These are phyloP conservation scores for Microthyrium microscopicum DNA, from an alignment of 2,329 filamentous ascomycete genomes.

Conservation along the genomic window DNA sequence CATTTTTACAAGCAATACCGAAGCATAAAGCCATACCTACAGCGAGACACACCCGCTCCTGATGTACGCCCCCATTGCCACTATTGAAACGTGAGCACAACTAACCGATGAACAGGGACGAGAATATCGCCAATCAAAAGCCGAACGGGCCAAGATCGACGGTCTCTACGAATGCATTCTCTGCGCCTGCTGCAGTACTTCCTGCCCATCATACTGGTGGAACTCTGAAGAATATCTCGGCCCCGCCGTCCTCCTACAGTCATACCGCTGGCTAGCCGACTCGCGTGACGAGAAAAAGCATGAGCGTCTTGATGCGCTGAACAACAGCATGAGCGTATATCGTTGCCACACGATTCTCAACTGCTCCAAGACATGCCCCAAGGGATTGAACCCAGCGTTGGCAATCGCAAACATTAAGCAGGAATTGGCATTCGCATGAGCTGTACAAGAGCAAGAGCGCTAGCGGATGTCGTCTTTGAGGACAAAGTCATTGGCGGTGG, in stretches of 20 bases:
- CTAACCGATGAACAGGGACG: slow-evolving; percentile 45
- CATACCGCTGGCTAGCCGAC: slow-evolving; percentile 93
- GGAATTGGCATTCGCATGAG: slow-evolving; percentile 50
- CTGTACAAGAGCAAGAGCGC: no score
- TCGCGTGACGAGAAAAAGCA: slow-evolving; percentile 80
- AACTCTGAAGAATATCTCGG: slow-evolving; percentile 98
- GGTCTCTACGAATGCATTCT: slow-evolving; percentile 98
- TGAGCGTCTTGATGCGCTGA: slow-evolving; percentile 76
- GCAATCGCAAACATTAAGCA: slow-evolving; percentile 99
- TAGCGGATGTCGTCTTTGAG: background rate
- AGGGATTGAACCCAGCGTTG: slow-evolving; percentile 89
- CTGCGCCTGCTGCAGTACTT: slow-evolving; percentile 97
- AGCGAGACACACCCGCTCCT: slow-evolving; percentile 67
- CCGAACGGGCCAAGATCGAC: slow-evolving; percentile 89
- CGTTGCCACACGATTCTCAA: slow-evolving; percentile 98
- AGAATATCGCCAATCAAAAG: slow-evolving; percentile 81
- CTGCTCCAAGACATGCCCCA: slow-evolving; percentile 94
- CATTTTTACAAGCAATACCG: slow-evolving; percentile 99
- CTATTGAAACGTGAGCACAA: background rate
- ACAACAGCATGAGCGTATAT: slow-evolving; percentile 99
- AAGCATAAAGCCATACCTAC: slow-evolving; percentile 96
- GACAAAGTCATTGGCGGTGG: background rate
- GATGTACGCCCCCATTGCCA: slow-evolving; percentile 44
- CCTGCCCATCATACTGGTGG: slow-evolving; percentile 99
- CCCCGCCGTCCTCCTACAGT: slow-evolving; percentile 89